phyloP scores from a whole-genome alignment of 345 rosid species.

The Gossypium stocksii region DNA sequence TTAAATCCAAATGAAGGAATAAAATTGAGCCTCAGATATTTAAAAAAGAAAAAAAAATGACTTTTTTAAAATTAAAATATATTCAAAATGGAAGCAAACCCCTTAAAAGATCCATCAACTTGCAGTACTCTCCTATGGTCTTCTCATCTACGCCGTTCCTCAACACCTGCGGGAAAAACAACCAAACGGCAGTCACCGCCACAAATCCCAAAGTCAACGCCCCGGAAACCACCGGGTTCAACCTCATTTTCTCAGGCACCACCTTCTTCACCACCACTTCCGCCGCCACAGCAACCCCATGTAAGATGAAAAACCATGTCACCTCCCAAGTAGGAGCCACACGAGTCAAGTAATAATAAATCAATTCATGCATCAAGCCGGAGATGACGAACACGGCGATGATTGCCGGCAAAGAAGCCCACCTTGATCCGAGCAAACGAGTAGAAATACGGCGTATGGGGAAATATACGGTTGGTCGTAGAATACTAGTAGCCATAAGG shows the following conservation, averaged over 20 bases:
- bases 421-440: conserved; percentile 17
- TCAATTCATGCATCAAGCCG: conserved; percentile 56
- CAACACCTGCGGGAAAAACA: conserved; percentile 47
- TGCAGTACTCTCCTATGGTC: conserved; percentile 29
- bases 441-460: conserved; percentile 30
- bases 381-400: conserved; percentile 49
- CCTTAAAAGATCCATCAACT: conserved; percentile 19
- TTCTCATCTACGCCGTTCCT: conserved; percentile 39
- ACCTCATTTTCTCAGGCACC: conserved; percentile 12
- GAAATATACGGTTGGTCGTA: conserved; percentile 45
- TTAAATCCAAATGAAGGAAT: no score
- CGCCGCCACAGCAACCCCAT: conserved; percentile 38
- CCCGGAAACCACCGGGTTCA: conserved; percentile 30
- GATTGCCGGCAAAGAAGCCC: conserved; percentile 30
- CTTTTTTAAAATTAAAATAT: no score
- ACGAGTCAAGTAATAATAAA: conserved; percentile 38
- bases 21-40: no score
- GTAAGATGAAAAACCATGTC: conserved; percentile 58
- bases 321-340: conserved; percentile 74
- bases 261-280: conserved; percentile 45
- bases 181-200: conserved; percentile 32
- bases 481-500: conserved; percentile 47
- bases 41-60: no score
- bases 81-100: background rate
- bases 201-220: conserved; percentile 35